Percentiles rank a stretch among this genome's conserved stretches.
phyloP scores from a whole-genome alignment of 257 asterid species.

The Solanum lycopersicoides region DNA sequence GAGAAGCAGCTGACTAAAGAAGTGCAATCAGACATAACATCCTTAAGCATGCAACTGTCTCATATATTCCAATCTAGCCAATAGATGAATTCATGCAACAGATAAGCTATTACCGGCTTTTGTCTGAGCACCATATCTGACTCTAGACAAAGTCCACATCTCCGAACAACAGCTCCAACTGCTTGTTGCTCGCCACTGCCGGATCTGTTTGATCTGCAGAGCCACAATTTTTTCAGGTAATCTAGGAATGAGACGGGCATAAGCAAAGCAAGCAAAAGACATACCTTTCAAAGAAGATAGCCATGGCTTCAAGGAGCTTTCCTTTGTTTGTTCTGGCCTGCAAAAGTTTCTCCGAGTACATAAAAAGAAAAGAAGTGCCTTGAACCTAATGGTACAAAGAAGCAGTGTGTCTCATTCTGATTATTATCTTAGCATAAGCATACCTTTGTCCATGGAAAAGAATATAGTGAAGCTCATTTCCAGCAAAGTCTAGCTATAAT shows the following conservation, averaged over 20 bases:
- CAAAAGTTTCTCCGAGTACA: not conserved
- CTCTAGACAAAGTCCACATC: conserved; percentile 71
- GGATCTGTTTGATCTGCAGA: conserved; percentile 70
- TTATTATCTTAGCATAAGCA: not conserved
- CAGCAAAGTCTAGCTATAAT: not conserved
- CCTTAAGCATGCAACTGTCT: not conserved
- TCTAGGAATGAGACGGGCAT: not conserved
- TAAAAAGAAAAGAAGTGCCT: not conserved
- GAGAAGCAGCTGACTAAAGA: not conserved
- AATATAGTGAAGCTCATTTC: not conserved
- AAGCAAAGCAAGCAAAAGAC: not conserved
- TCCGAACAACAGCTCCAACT: conserved; percentile 60
- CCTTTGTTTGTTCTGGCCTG: conserved; percentile 82
- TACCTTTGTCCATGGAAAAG: not conserved
- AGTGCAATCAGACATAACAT: not conserved
- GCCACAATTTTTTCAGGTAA: conserved; percentile 12
- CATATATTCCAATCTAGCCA: not conserved
- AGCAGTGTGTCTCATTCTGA: not conserved
- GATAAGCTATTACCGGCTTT: conserved; percentile 55
- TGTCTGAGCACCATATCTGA: conserved; percentile 81
- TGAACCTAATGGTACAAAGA: not conserved
- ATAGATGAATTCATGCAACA: not conserved
- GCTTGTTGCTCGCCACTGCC: conserved; percentile 42
- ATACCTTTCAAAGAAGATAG: conserved; percentile 82
- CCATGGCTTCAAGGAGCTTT: conserved; percentile 89